A percentile compares a stretch with the other conserved stretches of the same genome.
phyloP scores from a whole-genome alignment of 306 rosid genomes.

The Casuarina glauca region DNA sequence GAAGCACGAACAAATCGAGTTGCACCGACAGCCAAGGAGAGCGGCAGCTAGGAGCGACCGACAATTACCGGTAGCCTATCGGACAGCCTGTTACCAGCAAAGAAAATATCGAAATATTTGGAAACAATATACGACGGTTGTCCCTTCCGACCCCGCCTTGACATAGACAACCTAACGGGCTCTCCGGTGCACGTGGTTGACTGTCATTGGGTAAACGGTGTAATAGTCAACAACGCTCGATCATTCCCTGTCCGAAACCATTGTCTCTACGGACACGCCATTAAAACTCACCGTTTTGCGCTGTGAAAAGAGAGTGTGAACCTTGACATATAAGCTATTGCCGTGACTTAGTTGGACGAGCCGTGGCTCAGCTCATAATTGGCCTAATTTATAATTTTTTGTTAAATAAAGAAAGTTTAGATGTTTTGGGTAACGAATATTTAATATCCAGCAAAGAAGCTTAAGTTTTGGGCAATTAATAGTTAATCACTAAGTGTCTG shows the following conservation, averaged over 20 bases:
- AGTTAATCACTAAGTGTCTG: too few relatives aligned
- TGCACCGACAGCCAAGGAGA: slow-evolving; percentile 60
- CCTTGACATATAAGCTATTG: not conserved
- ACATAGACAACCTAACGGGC: not conserved
- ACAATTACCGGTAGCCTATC: slow-evolving; percentile 33
- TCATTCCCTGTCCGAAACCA: not conserved
- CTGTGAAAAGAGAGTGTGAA: not conserved
- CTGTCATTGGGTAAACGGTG: not conserved
- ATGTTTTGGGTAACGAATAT: too few relatives aligned
- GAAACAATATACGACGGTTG: not conserved
- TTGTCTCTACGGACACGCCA: not conserved
- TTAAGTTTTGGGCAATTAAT: too few relatives aligned
- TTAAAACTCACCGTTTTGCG: too few relatives aligned
- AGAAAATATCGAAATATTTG: not conserved
- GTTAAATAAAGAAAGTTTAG: not conserved
- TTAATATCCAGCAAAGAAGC: too few relatives aligned
- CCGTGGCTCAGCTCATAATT: too few relatives aligned
- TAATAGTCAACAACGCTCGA: not conserved
- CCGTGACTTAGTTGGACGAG: too few relatives aligned
- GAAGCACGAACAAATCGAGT: slow-evolving; percentile 6
- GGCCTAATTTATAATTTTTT: too few relatives aligned
- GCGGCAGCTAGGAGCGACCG: slow-evolving; percentile 31
- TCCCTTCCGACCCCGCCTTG: not conserved
- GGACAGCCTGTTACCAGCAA: slow-evolving; percentile 51
- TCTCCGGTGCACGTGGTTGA: slow-evolving; percentile 4